These are phyloP conservation scores for Russula sp. DNA, from an alignment of 768 basidiomycete genomes.

Conservation along the genomic window DNA sequence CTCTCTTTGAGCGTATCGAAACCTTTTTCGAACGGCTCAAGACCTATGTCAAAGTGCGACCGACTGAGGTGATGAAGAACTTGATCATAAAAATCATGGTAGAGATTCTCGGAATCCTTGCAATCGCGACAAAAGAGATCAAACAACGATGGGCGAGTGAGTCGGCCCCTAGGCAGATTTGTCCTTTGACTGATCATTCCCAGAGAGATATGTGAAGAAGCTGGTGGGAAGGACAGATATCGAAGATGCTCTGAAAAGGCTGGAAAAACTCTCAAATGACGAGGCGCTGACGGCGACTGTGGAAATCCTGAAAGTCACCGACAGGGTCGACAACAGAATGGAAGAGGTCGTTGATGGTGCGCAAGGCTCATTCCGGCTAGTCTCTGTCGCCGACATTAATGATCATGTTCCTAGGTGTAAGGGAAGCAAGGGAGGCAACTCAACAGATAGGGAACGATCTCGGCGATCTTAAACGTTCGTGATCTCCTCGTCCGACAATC, in stretches of 20 bases:
- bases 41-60: not conserved
- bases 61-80: not conserved
- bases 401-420: too few species aligned
- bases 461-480: not conserved
- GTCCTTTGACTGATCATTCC: not conserved
- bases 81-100: not conserved
- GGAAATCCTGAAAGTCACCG: not conserved
- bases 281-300: not conserved
- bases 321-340: not conserved
- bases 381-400: not conserved
- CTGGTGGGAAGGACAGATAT: not conserved
- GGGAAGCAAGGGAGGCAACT: not conserved
- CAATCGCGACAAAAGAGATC: conserved; percentile 4
- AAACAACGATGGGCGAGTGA: not conserved
- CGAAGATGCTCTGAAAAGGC: not conserved
- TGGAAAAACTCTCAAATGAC: not conserved
- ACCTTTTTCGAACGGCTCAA: not conserved
- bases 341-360: not conserved
- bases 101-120: conserved; percentile 4
- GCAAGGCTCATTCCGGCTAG: not conserved
- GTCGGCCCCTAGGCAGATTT: not conserved
- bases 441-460: not conserved
- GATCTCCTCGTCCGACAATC: too few species aligned
- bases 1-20: conserved; percentile 4
- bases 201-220: conserved; percentile 5